phyloP scores from a whole-genome alignment of 2,329 filamentous ascomycete species.

The Cercospora sp. region DNA sequence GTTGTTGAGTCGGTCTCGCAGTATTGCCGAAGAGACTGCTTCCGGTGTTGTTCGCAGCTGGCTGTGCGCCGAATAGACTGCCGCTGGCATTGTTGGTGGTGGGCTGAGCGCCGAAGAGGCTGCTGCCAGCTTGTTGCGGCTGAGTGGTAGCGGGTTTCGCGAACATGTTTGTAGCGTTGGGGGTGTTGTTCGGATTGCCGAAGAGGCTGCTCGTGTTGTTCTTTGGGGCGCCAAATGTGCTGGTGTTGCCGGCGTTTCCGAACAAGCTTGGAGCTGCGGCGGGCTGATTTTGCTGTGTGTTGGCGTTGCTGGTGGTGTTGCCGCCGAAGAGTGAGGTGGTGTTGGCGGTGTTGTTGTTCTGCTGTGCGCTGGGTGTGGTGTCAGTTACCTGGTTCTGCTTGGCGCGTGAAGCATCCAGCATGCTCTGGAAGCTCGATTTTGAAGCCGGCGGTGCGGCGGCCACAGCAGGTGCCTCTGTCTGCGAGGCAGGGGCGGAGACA shows the following conservation, averaged over 20 bases:
- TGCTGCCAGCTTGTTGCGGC: constrained; percentile 26
- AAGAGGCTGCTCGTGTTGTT: constrained; percentile 13
- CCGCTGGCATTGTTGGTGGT: constrained; percentile 8
- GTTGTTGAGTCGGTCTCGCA: constrained; percentile 27
- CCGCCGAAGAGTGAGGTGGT: constrained; percentile 20
- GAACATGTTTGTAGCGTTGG: constrained; percentile 35
- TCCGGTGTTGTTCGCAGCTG: constrained; percentile 14
- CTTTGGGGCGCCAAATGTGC: constrained; percentile 29
- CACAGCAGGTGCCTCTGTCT: not conserved
- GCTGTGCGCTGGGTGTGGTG: constrained; percentile 16
- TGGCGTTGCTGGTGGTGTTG: constrained; percentile 16
- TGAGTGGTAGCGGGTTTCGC: constrained; percentile 25
- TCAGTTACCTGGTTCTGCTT: constrained; percentile 11
- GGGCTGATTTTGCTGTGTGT: constrained; percentile 19
- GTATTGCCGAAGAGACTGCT: constrained; percentile 26
- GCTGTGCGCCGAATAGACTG: constrained; percentile 26
- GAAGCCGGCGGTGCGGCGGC: not conserved
- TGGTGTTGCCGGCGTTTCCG: constrained; percentile 20
- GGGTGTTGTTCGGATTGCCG: constrained; percentile 12
- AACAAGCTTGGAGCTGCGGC: constrained; percentile 22
- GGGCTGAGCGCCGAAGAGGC: constrained; percentile 28
- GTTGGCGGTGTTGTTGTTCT: constrained; percentile 18
- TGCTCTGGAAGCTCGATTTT: constrained; percentile 7
- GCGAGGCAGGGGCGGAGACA: not conserved
- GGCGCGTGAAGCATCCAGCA: constrained; percentile 11